Evolutionary conservation across 2,329 filamentous ascomycete genomes (phyloP).

Genomic region (Clonostachys byssicola): DNA sequence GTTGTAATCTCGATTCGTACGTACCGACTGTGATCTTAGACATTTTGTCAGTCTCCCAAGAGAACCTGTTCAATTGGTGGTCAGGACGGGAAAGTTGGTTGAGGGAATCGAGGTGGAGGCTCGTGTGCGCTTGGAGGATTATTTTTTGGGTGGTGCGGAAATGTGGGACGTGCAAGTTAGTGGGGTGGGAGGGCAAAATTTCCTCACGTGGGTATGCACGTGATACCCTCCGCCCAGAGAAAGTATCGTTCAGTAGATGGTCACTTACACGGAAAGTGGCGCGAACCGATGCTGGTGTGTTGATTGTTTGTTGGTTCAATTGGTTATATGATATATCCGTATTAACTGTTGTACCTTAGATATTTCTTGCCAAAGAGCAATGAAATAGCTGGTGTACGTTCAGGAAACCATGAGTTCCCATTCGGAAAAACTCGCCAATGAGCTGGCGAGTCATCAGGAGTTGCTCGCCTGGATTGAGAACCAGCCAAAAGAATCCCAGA

Average conservation of each 20-base stretch:
- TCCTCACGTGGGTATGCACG: conserved; percentile 23
- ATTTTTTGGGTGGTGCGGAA: conserved; percentile 13
- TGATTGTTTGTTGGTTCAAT: no score
- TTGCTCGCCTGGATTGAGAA: conserved; percentile 7
- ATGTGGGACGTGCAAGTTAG: conserved; percentile 11
- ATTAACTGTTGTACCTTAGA: no score
- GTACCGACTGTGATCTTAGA: conserved; percentile 76
- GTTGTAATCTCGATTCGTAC: conserved; percentile 22
- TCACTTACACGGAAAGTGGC: not conserved
- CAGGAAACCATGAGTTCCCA: not conserved
- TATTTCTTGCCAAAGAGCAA: not conserved
- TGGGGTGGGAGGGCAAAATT: conserved; percentile 24
- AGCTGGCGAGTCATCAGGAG: conserved; percentile 1
- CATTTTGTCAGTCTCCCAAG: conserved; percentile 87
- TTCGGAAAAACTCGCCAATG: not conserved
- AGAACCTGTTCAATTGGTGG: conserved; percentile 73
- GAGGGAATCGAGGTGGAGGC: conserved; percentile 3
- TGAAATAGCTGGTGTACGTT: not conserved
- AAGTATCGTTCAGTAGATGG: not conserved
- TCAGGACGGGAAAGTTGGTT: conserved; percentile 23
- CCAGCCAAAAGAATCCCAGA: conserved; percentile 5
- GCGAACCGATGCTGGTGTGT: not conserved
- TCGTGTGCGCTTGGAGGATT: not conserved
- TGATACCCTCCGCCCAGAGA: conserved; percentile 11
- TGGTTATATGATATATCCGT: no score